Evolutionary conservation across 148 eudicot species (phyloP).

Genomic region (Cornus controversa): DNA sequence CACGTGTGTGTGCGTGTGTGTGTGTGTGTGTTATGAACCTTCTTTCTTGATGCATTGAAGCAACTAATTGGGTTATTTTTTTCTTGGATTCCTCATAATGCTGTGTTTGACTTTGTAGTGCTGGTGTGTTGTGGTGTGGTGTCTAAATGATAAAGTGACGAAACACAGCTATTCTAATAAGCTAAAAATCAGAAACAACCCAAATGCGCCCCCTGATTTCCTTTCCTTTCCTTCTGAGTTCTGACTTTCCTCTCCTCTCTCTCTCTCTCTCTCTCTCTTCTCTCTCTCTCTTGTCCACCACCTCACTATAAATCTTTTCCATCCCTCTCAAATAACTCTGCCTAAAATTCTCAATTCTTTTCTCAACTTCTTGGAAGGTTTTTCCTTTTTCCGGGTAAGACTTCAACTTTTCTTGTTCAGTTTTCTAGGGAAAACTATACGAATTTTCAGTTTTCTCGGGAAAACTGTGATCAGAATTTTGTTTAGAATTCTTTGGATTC

Average conservation of each 20-base stretch:
- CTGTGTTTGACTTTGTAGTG: no score
- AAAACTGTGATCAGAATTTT: no score
- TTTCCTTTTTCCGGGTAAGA: not conserved
- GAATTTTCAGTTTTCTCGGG: no score
- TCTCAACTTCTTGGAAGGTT: not conserved
- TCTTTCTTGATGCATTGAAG: no score
- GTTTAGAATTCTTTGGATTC: not conserved
- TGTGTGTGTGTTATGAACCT: no score
- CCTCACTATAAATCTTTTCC: not conserved
- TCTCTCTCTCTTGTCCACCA: no score
- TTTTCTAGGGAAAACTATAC: not conserved
- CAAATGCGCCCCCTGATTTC: not conserved
- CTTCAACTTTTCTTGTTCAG: not conserved
- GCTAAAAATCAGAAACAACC: not conserved
- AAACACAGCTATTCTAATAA: not conserved
- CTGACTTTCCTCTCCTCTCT: not conserved
- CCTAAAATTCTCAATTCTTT: not conserved
- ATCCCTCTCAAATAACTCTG: not conserved
- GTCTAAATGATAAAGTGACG: no score
- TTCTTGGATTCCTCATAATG: no score
- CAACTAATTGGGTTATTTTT: no score
- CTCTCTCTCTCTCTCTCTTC: not conserved
- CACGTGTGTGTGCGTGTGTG: no score
- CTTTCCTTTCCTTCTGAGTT: no score
- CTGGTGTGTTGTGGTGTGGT: no score